Base-by-base conservation (phyloP, 2,329 filamentous ascomycete genomes). In the Dactylellina parvicollis region DNA sequence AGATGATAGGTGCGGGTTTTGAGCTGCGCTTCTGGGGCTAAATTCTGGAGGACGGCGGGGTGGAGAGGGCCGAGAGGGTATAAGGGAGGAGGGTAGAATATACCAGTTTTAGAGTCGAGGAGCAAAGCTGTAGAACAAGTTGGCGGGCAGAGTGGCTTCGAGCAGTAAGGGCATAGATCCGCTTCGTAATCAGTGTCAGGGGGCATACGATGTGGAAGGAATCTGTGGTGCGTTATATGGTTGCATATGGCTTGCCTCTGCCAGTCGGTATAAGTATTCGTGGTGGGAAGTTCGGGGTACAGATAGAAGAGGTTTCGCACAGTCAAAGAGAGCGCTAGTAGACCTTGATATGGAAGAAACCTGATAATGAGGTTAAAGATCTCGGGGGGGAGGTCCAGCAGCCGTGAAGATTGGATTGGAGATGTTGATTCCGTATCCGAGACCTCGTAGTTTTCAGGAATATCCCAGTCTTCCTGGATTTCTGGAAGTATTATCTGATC, bases 71-170 rank as follows among this genome's bases (percentile, higher is more conserved):
- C 49, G 16, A 54, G 28, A 2, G 55, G 64, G 46, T 60, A 69
- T 7, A 69, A 16, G 1, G 54, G 47, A 12, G 64, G 24, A 9
- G 64, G 64, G 36, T 47, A 69, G 26, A 69, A 55, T 28, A 69
- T 18, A 9, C 64, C 64, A 4, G 64, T 69, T 47, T 50, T 54
- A 8, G 38, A 47, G 28, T 69, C 64, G 5, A 69, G 47, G 14
- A 69, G 47, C 1, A 69, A 47, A 24, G 64, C 64, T 5, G 52
- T 54, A 2, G 46, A 28, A n/a, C 64, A 69, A 1, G 34, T 54
- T n/a, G 64, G 64, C 9, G 55, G 47, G 16, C 64, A 69, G 5
- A 69, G 26, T 1, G 18, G 20, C 5, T 46, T 20, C 7, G 22
- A 14, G n/a, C 64, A 69, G 30, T 69, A 69, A 0, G 55, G 50